Evolutionary conservation across 495 filamentous ascomycete genomes (phyloP).

Genomic region (Parathielavia hyrcaniae): DNA sequence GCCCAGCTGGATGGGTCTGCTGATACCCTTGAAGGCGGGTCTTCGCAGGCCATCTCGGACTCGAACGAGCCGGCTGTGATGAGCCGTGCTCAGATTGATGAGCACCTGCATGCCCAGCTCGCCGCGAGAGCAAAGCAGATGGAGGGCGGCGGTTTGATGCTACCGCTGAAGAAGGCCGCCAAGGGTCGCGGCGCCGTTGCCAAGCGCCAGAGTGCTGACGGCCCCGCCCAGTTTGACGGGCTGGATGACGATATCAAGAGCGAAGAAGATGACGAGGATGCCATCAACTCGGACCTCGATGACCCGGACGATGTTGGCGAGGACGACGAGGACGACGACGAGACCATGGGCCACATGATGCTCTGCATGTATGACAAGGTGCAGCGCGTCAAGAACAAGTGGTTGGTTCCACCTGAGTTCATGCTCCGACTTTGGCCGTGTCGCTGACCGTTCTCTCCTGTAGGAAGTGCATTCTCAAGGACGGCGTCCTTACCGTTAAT

Average conservation of each 20-base stretch:
- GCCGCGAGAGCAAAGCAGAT: conserved; percentile 60
- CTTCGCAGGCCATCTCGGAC: conserved; percentile 34
- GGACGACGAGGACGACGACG: conserved; percentile 75
- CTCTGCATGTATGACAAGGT: conserved; percentile 99
- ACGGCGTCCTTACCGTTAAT: conserved; percentile 86
- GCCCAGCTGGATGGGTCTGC: conserved; percentile 48
- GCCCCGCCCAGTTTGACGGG: conserved; percentile 59
- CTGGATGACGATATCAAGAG: conserved; percentile 52
- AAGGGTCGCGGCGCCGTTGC: conserved; percentile 29
- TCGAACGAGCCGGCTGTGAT: conserved; percentile 38
- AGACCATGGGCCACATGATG: conserved; percentile 74
- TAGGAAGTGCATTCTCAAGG: conserved; percentile 93
- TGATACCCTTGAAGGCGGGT: conserved; percentile 43
- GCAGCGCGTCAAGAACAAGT: conserved; percentile 99
- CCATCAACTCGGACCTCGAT: conserved; percentile 97
- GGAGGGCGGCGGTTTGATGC: conserved; percentile 77
- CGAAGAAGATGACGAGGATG: conserved; percentile 72
- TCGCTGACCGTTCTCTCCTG: neutral
- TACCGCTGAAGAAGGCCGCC: conserved; percentile 52
- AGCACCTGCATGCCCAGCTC: conserved; percentile 57
- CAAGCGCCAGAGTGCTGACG: conserved; percentile 25
- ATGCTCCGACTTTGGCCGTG: too few relatives aligned
- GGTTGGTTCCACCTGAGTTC: conserved; percentile 43
- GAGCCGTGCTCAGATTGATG: conserved; percentile 53
- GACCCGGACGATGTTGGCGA: conserved; percentile 81